phyloP scores from a whole-genome alignment of 106 monocot genomes.

The Acorus calamus region DNA sequence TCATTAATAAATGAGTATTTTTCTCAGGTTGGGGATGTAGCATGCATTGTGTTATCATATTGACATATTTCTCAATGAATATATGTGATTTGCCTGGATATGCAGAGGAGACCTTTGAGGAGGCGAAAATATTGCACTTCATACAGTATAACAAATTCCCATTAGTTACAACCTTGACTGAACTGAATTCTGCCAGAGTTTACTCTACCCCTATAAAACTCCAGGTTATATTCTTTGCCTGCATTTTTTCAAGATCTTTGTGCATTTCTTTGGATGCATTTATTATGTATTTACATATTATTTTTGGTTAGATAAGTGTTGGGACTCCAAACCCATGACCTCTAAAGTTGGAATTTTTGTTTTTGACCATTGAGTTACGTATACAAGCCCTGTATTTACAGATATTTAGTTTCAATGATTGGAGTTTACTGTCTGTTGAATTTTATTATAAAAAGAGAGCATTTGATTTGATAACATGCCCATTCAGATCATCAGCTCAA shows the following conservation, averaged over 20 bases:
- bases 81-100: constrained; percentile 7
- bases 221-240: constrained; percentile 40
- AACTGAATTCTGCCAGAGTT: constrained; percentile 71
- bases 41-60: background rate
- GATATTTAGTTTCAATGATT: too few species aligned
- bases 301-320: too few species aligned
- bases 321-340: too few species aligned
- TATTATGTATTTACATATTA: too few species aligned
- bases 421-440: too few species aligned
- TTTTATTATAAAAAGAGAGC: too few species aligned
- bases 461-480: too few species aligned
- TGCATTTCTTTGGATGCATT: background rate
- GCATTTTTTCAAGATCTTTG: background rate
- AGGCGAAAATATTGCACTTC: constrained; percentile 71
- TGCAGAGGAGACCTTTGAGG: constrained; percentile 63
- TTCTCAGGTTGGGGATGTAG: background rate
- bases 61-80: background rate
- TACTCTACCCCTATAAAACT: constrained; percentile 71
- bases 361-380: too few species aligned
- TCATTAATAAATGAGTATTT: too few species aligned
- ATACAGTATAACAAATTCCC: constrained; percentile 71
- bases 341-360: too few species aligned
- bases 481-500: too few species aligned
- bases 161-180: constrained; percentile 74
- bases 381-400: too few species aligned